Percentiles rank a stretch among this genome's conserved stretches.
phyloP scores from a whole-genome alignment of 768 basidiomycete genomes.

The Leccinum longicurvipes region DNA sequence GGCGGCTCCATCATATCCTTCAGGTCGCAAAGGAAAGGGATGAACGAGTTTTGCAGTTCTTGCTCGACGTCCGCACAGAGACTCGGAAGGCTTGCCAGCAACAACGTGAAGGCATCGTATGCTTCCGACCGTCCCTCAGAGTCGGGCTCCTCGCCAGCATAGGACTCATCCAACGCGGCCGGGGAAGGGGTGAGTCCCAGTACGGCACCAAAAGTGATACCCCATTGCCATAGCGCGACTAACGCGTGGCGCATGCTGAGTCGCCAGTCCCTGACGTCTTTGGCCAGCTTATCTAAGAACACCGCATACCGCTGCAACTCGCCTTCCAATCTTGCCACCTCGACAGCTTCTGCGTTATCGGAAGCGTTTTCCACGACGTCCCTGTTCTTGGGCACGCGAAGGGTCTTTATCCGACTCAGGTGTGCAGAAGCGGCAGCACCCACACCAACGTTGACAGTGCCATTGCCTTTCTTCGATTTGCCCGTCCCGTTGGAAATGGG shows the following conservation, averaged over 20 bases:
- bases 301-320: slow-evolving; percentile 55
- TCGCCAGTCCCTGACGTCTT: slow-evolving; percentile 62
- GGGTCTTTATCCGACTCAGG: slow-evolving; percentile 56
- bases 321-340: slow-evolving; percentile 52
- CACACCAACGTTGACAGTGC: slow-evolving; percentile 38
- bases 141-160: slow-evolving; percentile 13
- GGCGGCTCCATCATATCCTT: slow-evolving; percentile 61
- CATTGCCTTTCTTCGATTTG: slow-evolving; percentile 38
- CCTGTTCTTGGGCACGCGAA: slow-evolving; percentile 37
- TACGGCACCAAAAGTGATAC: slow-evolving; percentile 60
- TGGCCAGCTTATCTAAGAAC: slow-evolving; percentile 61
- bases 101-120: slow-evolving; percentile 64
- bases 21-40: slow-evolving; percentile 57
- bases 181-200: slow-evolving; percentile 54
- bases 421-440: slow-evolving; percentile 55
- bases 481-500: slow-evolving; percentile 38
- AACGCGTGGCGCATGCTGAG: slow-evolving; percentile 48
- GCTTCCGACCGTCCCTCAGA: slow-evolving; percentile 47
- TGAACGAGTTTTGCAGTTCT: slow-evolving; percentile 49
- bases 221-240: slow-evolving; percentile 56
- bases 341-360: slow-evolving; percentile 42
- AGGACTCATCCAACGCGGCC: slow-evolving; percentile 13
- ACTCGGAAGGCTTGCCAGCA: slow-evolving; percentile 55
- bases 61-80: slow-evolving; percentile 52
- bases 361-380: slow-evolving; percentile 25